Evolutionary conservation across 495 filamentous ascomycete species (phyloP).

Genomic region (Tuber melanosporum): DNA sequence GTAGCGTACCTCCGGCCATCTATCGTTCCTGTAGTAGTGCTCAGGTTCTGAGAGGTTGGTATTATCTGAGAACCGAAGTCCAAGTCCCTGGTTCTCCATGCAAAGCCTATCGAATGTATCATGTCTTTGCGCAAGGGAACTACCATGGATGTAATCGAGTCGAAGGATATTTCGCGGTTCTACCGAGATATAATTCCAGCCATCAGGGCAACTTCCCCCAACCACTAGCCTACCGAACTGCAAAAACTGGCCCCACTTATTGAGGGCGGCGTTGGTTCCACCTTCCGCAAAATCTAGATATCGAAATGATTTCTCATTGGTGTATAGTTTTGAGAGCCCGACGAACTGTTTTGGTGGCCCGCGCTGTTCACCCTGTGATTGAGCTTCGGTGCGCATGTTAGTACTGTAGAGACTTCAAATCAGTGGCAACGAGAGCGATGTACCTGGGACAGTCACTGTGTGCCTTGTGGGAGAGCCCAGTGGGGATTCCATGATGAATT

Average conservation of each 20-base stretch:
- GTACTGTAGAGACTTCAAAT: background rate
- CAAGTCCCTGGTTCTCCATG: background rate
- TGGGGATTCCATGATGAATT: background rate
- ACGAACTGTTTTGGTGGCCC: background rate
- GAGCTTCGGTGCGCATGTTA: background rate
- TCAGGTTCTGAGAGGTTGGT: background rate
- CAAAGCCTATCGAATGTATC: background rate
- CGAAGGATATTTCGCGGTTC: background rate
- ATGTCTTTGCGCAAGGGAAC: background rate
- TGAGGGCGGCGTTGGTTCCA: background rate
- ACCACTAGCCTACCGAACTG: background rate
- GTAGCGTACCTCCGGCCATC: background rate
- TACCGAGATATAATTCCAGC: background rate
- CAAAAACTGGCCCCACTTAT: background rate
- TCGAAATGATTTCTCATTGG: background rate
- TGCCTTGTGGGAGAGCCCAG: too few species aligned
- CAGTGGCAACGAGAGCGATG: background rate
- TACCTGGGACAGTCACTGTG: background rate
- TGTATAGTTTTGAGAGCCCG: background rate
- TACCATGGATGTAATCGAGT: background rate
- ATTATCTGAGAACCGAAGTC: background rate
- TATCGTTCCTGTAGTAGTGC: background rate
- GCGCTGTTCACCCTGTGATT: background rate
- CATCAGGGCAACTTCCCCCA: background rate
- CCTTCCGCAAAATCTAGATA: background rate